A percentile compares a stretch with the other conserved stretches of the same genome.
Conservation (phyloP, 495 filamentous ascomycete genomes). For the Pyrenula massariospora region DNA sequence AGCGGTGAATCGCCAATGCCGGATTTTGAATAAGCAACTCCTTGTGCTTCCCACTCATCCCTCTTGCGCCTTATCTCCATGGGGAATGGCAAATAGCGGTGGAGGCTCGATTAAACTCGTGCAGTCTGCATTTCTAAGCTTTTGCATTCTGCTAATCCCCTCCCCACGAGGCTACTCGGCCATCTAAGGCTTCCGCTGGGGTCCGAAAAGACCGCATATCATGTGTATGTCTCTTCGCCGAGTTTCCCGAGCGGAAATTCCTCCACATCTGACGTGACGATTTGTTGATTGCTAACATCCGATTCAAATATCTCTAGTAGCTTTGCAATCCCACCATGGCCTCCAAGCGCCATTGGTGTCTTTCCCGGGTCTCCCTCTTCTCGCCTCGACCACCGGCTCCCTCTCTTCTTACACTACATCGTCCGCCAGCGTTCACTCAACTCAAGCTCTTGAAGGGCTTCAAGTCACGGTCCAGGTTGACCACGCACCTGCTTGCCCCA, state of each 20-base stretch:
- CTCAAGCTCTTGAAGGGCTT: neutral
- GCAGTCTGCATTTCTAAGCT: neutral
- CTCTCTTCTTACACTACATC: neutral
- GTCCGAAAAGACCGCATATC: neutral
- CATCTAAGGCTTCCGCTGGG: neutral
- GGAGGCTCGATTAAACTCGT: neutral
- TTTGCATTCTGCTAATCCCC: neutral
- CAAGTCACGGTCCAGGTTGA: neutral
- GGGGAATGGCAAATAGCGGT: neutral
- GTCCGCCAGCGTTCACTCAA: neutral
- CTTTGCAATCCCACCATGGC: constrained; percentile 5
- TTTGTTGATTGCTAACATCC: constrained; percentile 6
- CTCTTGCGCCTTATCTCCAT: neutral
- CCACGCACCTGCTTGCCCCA: neutral
- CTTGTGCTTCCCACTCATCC: no score
- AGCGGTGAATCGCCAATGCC: no score
- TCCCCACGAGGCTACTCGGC: neutral
- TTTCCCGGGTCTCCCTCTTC: neutral
- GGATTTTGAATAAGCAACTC: no score
- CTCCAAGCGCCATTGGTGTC: constrained; percentile 9
- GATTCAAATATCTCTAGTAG: neutral
- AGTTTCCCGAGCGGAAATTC: neutral
- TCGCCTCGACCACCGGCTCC: neutral
- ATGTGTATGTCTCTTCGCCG: neutral
- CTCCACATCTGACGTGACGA: neutral